Evolutionary conservation across 352 stramenopile genomes (phyloP), one percentile per base, ranked within the genome.

Genomic region (Pythium utonaiense): DNA sequence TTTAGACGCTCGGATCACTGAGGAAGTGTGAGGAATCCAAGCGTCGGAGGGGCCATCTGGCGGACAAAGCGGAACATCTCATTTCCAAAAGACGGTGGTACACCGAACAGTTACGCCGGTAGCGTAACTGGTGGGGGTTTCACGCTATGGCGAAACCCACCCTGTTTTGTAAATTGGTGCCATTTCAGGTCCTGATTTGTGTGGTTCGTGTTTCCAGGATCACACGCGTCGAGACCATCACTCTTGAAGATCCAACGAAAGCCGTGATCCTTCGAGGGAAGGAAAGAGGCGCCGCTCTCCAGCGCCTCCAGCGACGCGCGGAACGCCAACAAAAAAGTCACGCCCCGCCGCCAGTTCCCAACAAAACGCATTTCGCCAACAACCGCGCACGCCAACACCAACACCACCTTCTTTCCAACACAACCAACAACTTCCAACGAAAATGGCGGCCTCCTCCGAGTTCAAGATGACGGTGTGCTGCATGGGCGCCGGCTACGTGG

Each of bases 401-500:
- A 8, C 27, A 41, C 27, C 27, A n/a, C 17, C 30, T 54, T 21
- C 28, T 17, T 30, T 22, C 21, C 27, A 19, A 24, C 53, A 24
- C 49, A 38, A 25, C 45, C 22, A 21, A 25, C 6, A 7, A 25
- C 45, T n/a, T 10, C 13, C 28, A 33, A 40, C 47, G 14, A 58
- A 12, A 7, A 63, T 62, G 53, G 48, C 60, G 21, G 49, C 22
- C 14, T 36, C 38, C n/a, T 31, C 25, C 16, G 52, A 76, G 33
- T 91, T 91, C 57, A 85, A 88, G 67, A 86, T 93, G 80, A 93
- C 83, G 36, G 95, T 98, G 64, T 98, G 94, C 72, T 98, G 96
- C 83, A 98, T 99, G 83, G 96, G 96, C 66, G 96, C 96, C 28
- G 96, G 97, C 27, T 99, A 99, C 73, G 98, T 99, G 40, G 97